These are phyloP conservation scores for Ricinus communis DNA, from an alignment of 345 rosid genomes.

Conservation along the genomic window DNA sequence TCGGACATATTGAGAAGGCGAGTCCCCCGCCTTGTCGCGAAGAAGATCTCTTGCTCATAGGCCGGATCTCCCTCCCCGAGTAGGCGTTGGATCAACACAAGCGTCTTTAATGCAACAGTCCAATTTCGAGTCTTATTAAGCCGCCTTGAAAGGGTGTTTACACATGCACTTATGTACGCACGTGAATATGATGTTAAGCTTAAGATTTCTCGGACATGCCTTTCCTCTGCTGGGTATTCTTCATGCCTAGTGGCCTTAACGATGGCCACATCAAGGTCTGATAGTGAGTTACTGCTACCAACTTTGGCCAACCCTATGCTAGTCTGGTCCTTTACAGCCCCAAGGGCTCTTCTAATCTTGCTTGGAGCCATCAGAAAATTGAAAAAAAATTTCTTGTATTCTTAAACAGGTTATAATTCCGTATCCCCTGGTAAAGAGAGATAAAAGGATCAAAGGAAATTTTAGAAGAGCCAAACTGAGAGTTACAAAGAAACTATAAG, in stretches of 20 bases:
- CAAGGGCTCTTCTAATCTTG: slow-evolving; percentile 66
- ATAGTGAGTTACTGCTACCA: slow-evolving; percentile 54
- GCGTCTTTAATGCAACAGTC: slow-evolving; percentile 84
- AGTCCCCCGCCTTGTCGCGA: slow-evolving; percentile 82
- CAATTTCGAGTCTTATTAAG: slow-evolving; percentile 83
- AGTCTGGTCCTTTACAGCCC: slow-evolving; percentile 85
- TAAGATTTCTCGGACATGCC: slow-evolving; percentile 66
- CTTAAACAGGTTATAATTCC: too few species aligned
- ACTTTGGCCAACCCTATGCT: slow-evolving; percentile 89
- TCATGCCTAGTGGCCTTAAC: slow-evolving; percentile 90
- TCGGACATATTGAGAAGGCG: slow-evolving; percentile 81
- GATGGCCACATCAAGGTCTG: slow-evolving; percentile 82
- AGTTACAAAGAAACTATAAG: too few species aligned
- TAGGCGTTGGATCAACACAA: slow-evolving; percentile 63
- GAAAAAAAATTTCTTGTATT: too few species aligned
- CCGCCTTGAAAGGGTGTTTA: slow-evolving; percentile 54
- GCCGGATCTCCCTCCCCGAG: slow-evolving; percentile 66
- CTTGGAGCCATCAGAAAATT: slow-evolving; percentile 58
- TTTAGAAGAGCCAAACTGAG: too few species aligned
- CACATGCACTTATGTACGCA: slow-evolving; percentile 50
- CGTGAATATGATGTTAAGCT: slow-evolving; percentile 73
- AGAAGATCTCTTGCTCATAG: slow-evolving; percentile 85
- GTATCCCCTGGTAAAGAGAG: too few species aligned
- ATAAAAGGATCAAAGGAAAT: too few species aligned
- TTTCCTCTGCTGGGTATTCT: slow-evolving; percentile 80